phyloP scores from a whole-genome alignment of 768 basidiomycete species.

The Clavaria fumosa region DNA sequence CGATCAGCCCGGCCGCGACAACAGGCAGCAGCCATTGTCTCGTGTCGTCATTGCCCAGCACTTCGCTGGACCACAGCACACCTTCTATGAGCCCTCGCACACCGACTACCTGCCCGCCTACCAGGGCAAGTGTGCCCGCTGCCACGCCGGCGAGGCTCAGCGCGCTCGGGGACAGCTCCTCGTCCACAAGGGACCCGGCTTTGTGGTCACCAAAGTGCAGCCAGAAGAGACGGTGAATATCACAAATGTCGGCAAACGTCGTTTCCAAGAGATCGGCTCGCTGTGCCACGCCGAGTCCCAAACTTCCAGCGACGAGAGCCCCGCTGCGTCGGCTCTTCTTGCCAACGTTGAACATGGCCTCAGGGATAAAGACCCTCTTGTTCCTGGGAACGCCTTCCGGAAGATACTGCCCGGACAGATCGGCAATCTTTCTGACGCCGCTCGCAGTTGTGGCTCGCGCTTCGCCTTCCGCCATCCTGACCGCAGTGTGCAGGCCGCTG shows the following conservation, averaged over 20 bases:
- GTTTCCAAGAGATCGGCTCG: conserved; percentile 69
- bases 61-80: conserved; percentile 54
- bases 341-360: conserved; percentile 80
- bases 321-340: conserved; percentile 23
- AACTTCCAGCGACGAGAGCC: conserved; percentile 59
- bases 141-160: conserved; percentile 63
- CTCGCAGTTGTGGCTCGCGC: conserved; percentile 49
- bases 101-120: conserved; percentile 72
- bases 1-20: conserved; percentile 59
- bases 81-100: conserved; percentile 66
- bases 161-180: conserved; percentile 33
- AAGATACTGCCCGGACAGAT: conserved; percentile 63
- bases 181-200: conserved; percentile 18
- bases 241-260: conserved; percentile 72
- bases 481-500: conserved; percentile 65
- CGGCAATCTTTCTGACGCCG: conserved; percentile 50
- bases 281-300: conserved; percentile 65
- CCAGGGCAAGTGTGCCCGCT: conserved; percentile 78
- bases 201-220: conserved; percentile 46
- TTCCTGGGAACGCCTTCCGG: conserved; percentile 70
- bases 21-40: conserved; percentile 75
- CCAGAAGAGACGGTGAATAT: conserved; percentile 67
- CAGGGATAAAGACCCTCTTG: conserved; percentile 82
- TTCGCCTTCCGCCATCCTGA: conserved; percentile 70
- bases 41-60: conserved; percentile 65